Conservation (phyloP, 768 basidiomycete genomes). For the Serendipita sp. region DNA sequence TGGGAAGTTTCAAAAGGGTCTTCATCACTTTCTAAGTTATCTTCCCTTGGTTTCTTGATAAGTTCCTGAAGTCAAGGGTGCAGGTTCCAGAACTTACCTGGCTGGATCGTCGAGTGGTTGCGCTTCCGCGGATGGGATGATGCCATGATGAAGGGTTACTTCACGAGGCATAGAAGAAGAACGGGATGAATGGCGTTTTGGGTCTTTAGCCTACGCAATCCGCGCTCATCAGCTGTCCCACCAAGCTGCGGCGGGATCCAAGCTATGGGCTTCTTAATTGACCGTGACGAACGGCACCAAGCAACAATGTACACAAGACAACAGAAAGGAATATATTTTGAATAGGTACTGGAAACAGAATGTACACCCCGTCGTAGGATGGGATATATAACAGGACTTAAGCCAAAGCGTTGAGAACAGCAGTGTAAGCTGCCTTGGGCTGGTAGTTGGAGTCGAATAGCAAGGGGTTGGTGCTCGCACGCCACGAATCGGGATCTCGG, state of each 20-base stretch:
- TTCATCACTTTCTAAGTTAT: too few relatives aligned
- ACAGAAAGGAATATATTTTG: neutral
- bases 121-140: too few relatives aligned
- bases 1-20: too few relatives aligned
- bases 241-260: too few relatives aligned
- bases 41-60: too few relatives aligned
- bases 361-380: neutral
- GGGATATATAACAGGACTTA: conserved; percentile 6
- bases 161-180: too few relatives aligned
- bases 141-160: too few relatives aligned
- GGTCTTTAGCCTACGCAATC: neutral
- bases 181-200: neutral
- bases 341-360: neutral
- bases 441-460: conserved; percentile 32
- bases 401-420: conserved; percentile 17
- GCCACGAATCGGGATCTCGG: conserved; percentile 28
- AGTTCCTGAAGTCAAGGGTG: too few relatives aligned
- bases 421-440: conserved; percentile 26
- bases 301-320: neutral
- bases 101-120: too few relatives aligned
- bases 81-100: too few relatives aligned
- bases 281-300: neutral
- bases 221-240: too few relatives aligned
- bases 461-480: conserved; percentile 26
- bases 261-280: too few relatives aligned